These are phyloP conservation scores for Solanum chacoense DNA, from an alignment of 305 asterid genomes.

Conservation along the genomic window DNA sequence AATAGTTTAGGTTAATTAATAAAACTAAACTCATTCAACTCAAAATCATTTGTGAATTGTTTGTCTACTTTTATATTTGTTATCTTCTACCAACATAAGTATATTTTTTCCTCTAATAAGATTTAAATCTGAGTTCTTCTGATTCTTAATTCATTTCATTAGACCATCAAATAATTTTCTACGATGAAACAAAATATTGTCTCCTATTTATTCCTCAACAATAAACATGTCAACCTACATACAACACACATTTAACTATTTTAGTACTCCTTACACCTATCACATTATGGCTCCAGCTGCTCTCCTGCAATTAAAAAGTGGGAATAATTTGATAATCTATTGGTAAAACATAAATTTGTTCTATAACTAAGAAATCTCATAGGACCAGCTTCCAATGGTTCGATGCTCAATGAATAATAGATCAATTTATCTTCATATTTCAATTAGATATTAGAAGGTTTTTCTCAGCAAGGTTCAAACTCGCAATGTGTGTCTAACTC, in stretches of 20 bases:
- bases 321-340: not conserved
- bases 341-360: not conserved
- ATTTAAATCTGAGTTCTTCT: not conserved
- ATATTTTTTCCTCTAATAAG: not conserved
- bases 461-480: not conserved
- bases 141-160: not conserved
- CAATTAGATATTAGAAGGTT: not conserved
- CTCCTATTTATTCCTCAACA: not conserved
- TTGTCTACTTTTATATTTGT: not conserved
- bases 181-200: not conserved
- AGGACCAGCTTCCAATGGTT: not conserved
- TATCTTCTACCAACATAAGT: not conserved
- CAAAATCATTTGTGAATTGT: not conserved
- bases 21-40: not conserved
- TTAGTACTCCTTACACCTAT: not conserved
- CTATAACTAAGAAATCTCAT: not conserved
- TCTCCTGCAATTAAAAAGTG: not conserved
- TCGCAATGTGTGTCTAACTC: not conserved
- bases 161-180: not conserved
- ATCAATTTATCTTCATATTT: not conserved
- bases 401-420: not conserved
- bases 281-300: not conserved
- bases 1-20: not conserved
- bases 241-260: not conserved
- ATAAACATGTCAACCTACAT: not conserved